These are phyloP conservation scores for Scheffersomyces segobiensis DNA, from an alignment of 1,139 yeast genomes.

Conservation along the genomic window DNA sequence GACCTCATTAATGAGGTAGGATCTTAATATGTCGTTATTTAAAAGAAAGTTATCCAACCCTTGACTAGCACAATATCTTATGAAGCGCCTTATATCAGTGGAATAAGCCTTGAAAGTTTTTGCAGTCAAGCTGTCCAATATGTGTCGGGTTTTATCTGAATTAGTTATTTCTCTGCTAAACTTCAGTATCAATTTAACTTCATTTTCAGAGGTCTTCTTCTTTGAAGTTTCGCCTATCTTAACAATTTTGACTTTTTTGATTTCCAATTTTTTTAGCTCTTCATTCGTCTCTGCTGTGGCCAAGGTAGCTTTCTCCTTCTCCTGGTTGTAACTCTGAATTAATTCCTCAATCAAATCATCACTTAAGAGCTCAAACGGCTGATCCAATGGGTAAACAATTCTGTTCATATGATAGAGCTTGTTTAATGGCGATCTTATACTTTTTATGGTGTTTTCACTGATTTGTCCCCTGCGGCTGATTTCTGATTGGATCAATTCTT, in stretches of 20 bases:
- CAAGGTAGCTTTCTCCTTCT: background rate
- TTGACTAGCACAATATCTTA: constrained; percentile 2
- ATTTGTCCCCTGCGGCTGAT: constrained; percentile 2
- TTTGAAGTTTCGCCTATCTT: background rate
- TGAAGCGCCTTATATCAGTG: constrained; percentile 4
- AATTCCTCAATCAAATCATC: constrained; percentile 3
- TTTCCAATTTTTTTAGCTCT: background rate
- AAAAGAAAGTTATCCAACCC: constrained; percentile 1
- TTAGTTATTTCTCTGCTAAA: constrained; percentile 1
- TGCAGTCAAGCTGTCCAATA: constrained; percentile 2
- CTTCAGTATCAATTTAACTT: background rate
- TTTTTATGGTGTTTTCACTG: constrained; percentile 5
- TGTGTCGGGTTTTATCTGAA: background rate
- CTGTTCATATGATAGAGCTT: constrained; percentile 5
- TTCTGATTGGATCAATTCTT: constrained; percentile 3
- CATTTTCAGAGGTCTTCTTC: background rate
- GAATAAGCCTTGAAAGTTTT: constrained; percentile 4
- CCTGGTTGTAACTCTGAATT: background rate
- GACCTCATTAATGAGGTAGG: constrained; percentile 2
- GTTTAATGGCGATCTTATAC: constrained; percentile 5
- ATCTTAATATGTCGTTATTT: background rate
- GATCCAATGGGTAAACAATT: constrained; percentile 2
- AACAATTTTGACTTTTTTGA: background rate
- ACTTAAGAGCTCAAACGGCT: constrained; percentile 1
- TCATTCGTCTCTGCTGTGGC: background rate